Percentiles rank a stretch among this genome's conserved stretches.
Evolutionary conservation across 768 basidiomycete genomes (phyloP).

Genomic region (Mycena vulgaris): DNA sequence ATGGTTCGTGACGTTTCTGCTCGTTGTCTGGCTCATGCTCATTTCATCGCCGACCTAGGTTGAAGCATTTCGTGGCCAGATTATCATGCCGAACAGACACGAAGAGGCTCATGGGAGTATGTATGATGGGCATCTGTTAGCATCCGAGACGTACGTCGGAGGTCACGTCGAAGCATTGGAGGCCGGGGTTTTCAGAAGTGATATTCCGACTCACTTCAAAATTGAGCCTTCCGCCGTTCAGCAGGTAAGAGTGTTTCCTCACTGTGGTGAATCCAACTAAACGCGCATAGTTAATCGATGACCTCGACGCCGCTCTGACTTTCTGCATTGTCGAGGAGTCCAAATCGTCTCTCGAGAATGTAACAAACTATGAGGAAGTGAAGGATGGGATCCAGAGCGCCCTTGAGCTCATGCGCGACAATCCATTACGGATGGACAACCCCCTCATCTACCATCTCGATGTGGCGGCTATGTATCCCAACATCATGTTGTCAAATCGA

Average conservation of each 20-base stretch:
- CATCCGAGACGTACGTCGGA: slow-evolving; percentile 98
- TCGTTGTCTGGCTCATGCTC: slow-evolving; percentile 4
- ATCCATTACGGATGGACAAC: slow-evolving; percentile 89
- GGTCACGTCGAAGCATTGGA: slow-evolving; percentile 99
- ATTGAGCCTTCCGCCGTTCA: slow-evolving; percentile 90
- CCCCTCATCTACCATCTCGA: slow-evolving; percentile 99
- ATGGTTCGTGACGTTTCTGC: slow-evolving; percentile 77
- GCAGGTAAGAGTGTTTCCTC: slow-evolving; percentile 65
- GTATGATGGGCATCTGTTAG: slow-evolving; percentile 96
- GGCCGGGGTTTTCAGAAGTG: slow-evolving; percentile 97
- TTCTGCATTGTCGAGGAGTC: slow-evolving; percentile 94
- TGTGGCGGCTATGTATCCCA: slow-evolving; percentile 99
- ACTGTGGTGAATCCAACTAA: background rate
- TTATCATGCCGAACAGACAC: slow-evolving; percentile 98
- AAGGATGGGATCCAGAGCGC: slow-evolving; percentile 82
- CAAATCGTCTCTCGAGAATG: slow-evolving; percentile 80
- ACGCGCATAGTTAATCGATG: slow-evolving; percentile 83
- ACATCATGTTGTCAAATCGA: slow-evolving; percentile 99
- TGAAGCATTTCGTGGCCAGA: slow-evolving; percentile 91
- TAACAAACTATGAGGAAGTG: slow-evolving; percentile 97
- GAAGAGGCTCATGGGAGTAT: slow-evolving; percentile 94
- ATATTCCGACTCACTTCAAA: slow-evolving; percentile 96
- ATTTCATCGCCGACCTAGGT: slow-evolving; percentile 68
- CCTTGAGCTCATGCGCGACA: slow-evolving; percentile 92
- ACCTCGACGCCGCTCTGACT: slow-evolving; percentile 91